Evolutionary conservation across 2,329 filamentous ascomycete species (phyloP), one percentile per base, ranked within the genome.

Genomic region (Fusarium sp.): DNA sequence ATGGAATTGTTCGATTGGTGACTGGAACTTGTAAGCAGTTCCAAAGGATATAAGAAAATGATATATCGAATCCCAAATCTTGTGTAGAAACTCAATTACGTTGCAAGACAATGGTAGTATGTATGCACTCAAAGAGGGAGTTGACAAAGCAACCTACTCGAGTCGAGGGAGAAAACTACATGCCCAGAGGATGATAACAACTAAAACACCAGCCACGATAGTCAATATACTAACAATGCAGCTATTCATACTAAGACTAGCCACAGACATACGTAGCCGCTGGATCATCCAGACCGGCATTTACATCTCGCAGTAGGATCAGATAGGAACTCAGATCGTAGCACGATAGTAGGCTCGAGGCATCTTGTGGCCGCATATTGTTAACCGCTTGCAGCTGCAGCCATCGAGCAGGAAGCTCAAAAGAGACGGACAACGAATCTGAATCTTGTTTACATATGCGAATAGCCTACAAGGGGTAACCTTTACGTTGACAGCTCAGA

Each of bases 81-180:
- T 54, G 20, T 30, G 21, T 27, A 48, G 40, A 41, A 43, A 47
- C 21, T n/a, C 46, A 41, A 47, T 54, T 28, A 20, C 28, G 37
- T 47, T 57, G 28, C 37, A 37, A 66, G 66, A 65, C 37, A 59
- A 34, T 25, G 20, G 16, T 66, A 20, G 21, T 41, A 16, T 6
- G 34, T 37, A 37, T 37, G 34, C 34, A 30, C n/a, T 27, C 21
- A 23, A 16, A 25, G 20, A 53, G 47, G 47, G 60, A 53, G 47
- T 66, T 65, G 55, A 54, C 42, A 43, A 60, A 66, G 61, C 55
- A 66, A 66, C 54, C 40, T 55, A 55, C 18, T 41, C 23, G n/a
- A 65, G 48, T 41, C 23, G 23, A 65, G 48, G 34, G 54, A 49
- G 60, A 50, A 28, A 42, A 41, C 40, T 34, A 28, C 46, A 5